Evolutionary conservation across 2,329 filamentous ascomycete species (phyloP), one percentile per base, ranked within the genome.

Genomic region (Xylariomycetidae sp.): DNA sequence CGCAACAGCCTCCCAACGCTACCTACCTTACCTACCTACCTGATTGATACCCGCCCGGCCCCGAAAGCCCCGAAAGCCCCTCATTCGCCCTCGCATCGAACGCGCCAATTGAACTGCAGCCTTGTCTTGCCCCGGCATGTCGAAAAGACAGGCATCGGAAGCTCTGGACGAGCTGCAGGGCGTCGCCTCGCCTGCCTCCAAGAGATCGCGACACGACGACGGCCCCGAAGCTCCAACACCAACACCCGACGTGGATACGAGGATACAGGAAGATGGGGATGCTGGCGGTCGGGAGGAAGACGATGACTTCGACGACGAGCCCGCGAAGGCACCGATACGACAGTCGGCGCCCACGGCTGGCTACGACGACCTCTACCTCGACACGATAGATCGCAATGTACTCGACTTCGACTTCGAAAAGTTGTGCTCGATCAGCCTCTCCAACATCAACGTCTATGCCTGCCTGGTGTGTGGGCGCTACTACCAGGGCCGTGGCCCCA

Each of bases 391-490:
- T 60, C 85, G 92, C 52, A 79, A 82, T 54, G 81, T 95, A 29
- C 79, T 96, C 36, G 92, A 98, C 62, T 96, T 96, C 57, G 92
- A 98, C 62, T 98, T 98, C 58, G 92, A 98, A 59, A 98, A 98
- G 69, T 77, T 95, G 10, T 98, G 92, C 65, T 96, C 90, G 16
- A 74, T 98, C 46, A 94, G 87, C 20, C 74, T 98, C 6, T 95
- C 89, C 30, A 96, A 96, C 58, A 95, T 96, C 65, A 98, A 98
- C 57, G 89, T 98, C 27, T 98, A 98, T 59, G 92, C 92, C 8
- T 98, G 92, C 54, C 75, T 98, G 9, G 85, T 96, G 1, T 98
- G 92, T 59, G 92, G 92, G n/a, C 90, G 87, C 59, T 98, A 98
- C 67, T 98, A 84, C 59, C 88, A 95, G 61, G 92, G 92, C 33